A percentile compares a stretch with the other conserved stretches of the same genome.
Conservation (phyloP, 371 early-diverging fungal species). For the Apophysomyces ossiformis region DNA sequence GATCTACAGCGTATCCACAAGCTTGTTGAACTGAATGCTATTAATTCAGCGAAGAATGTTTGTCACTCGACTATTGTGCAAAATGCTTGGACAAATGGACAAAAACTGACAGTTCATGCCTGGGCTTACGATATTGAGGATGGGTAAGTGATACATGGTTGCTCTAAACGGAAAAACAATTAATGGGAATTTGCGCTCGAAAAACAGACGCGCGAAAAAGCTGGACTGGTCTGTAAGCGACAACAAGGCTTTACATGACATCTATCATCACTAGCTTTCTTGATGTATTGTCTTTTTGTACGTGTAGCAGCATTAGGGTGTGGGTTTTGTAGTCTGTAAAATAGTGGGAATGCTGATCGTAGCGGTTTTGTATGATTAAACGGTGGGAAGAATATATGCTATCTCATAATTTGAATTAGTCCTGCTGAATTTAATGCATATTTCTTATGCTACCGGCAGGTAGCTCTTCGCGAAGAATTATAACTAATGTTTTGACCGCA, state of each 20-base stretch:
- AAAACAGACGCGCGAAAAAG: slow-evolving; percentile 11
- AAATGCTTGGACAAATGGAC: slow-evolving; percentile 83
- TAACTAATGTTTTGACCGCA: too few relatives aligned
- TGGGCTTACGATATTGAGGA: slow-evolving; percentile 82
- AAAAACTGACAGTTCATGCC: slow-evolving; percentile 80
- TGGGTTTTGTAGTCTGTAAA: too few relatives aligned
- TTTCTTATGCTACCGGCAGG: too few relatives aligned
- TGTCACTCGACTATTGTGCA: slow-evolving; percentile 78
- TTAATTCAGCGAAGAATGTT: slow-evolving; percentile 75
- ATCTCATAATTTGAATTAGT: too few relatives aligned
- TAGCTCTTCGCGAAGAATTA: too few relatives aligned
- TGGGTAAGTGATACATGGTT: slow-evolving; percentile 34
- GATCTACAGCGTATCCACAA: slow-evolving; percentile 49
- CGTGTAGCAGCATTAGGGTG: too few relatives aligned
- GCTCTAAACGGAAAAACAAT: not conserved
- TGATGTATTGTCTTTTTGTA: too few relatives aligned
- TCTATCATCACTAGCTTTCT: slow-evolving; percentile 9
- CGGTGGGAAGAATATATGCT: too few relatives aligned
- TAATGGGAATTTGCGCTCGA: not conserved
- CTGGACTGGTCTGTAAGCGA: slow-evolving; percentile 24
- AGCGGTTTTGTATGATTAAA: too few relatives aligned
- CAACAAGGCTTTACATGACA: slow-evolving; percentile 14
- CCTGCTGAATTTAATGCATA: too few relatives aligned
- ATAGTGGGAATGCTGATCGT: too few relatives aligned
- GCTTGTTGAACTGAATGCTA: slow-evolving; percentile 79